A percentile compares a stretch with the other conserved stretches of the same genome.
Evolutionary conservation across 78 protist genomes (phyloP).

Genomic region (Creolimax fragrantissima): DNA sequence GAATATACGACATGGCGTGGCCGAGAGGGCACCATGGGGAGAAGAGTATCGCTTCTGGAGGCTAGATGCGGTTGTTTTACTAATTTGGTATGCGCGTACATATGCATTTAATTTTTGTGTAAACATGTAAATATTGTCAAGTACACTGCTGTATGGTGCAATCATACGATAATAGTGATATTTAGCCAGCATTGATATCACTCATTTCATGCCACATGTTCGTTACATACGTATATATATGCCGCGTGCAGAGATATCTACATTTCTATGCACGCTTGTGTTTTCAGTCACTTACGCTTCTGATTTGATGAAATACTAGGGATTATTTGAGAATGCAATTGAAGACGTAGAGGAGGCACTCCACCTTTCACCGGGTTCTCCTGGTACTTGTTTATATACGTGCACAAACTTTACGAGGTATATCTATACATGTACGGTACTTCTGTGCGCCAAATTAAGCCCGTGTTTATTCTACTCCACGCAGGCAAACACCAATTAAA

Average conservation of each 20-base stretch:
- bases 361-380: not conserved
- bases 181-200: no score
- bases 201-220: no score
- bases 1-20: not conserved
- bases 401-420: not conserved
- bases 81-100: not conserved
- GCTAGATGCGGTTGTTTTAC: not conserved
- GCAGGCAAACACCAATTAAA: no score
- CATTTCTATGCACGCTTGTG: no score
- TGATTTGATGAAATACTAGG: not conserved
- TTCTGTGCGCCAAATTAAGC: no score
- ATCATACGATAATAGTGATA: not conserved
- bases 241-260: no score
- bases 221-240: no score
- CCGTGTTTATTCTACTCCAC: no score
- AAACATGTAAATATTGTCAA: not conserved
- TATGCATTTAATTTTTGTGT: not conserved
- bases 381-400: not conserved
- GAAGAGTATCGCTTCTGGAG: not conserved
- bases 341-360: not conserved
- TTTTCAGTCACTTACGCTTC: not conserved
- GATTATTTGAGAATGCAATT: not conserved
- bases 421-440: no score
- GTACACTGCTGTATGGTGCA: not conserved
- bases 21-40: not conserved